A percentile compares a stretch with the other conserved stretches of the same genome.
Conservation (phyloP, 768 basidiomycete genomes). For the Trametes elegans region DNA sequence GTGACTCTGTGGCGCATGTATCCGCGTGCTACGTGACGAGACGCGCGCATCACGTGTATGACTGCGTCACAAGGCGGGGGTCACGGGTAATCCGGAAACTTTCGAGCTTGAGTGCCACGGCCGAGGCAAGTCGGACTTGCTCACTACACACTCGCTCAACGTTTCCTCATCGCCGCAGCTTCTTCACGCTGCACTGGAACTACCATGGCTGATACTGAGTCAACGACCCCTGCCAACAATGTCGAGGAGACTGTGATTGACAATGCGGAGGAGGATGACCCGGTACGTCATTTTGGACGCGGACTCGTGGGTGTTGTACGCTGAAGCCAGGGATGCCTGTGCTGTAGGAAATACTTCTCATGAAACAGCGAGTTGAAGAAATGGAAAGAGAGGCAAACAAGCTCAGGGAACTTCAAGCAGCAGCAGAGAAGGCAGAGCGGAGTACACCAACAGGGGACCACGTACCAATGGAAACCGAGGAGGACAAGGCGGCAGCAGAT, state of each 20-base stretch:
- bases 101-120: constrained; percentile 10
- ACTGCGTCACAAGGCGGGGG: constrained; percentile 7
- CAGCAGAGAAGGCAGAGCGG: constrained; percentile 56
- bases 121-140: neutral
- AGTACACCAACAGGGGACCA: constrained; percentile 47
- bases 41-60: constrained; percentile 1
- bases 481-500: constrained; percentile 82
- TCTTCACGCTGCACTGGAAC: neutral
- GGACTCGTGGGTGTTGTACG: neutral
- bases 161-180: constrained; percentile 27
- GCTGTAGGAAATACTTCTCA: constrained; percentile 74
- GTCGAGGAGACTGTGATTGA: constrained; percentile 27
- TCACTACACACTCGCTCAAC: neutral
- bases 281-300: constrained; percentile 25
- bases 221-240: constrained; percentile 23
- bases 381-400: constrained; percentile 92
- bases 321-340: neutral
- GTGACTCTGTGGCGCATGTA: too few species aligned
- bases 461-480: constrained; percentile 71
- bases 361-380: constrained; percentile 91
- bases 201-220: constrained; percentile 31
- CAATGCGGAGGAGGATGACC: constrained; percentile 36
- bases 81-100: constrained; percentile 7
- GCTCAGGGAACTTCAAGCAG: constrained; percentile 81
- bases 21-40: neutral